Evolutionary conservation across 495 filamentous ascomycete species (phyloP), one percentile per base, ranked within the genome.

Genomic region (Daldinia childiae): DNA sequence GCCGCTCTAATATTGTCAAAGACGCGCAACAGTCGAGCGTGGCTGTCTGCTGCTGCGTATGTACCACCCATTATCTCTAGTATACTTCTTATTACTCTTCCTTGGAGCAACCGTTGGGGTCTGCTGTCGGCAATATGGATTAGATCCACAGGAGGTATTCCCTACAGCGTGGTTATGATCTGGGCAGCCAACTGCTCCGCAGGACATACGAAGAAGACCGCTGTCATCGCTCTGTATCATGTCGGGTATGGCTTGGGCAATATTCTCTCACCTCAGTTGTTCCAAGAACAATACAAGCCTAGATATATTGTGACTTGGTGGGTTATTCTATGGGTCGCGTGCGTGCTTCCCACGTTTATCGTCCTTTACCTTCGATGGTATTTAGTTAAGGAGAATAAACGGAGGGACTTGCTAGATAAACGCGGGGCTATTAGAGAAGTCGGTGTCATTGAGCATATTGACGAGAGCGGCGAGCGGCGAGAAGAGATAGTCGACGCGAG

Each of bases 141-240:
- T 38, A 71, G 78, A 41, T 78, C 77, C 12, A 79, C 81, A 14
- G 72, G 62, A 12, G 79, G 81, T 7, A 80, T 82, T 14, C 77
- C 79, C 1, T 82, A 82, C 62, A 77, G 75, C 0, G 76, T 82
- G 21, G 80, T 82, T 14, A 81, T 83, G 80, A 78, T 80, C 7
- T 71, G 68, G 72, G 72, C 72, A 21, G 68, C 72, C n/a, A 71
- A 71, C 75, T 74, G 73, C 48, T 79, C 77, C 6, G 80, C 79
- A 9, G 80, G 79, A 17, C 77, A 79, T 62, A 82, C 81, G 1
- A 82, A 82, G 69, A 82, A 82, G 69, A 83, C 83, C 64, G 81
- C 83, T 0, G 76, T 86, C 41, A 83, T 82, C 0, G 82, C 81
- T 1, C 65, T 82, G 15, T 81, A 82, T 45, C 78, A 81, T 30